Percentiles rank a stretch among this genome's conserved stretches.
Conservation (phyloP, 2,329 filamentous ascomycete genomes). For the Cercospora sp. region DNA sequence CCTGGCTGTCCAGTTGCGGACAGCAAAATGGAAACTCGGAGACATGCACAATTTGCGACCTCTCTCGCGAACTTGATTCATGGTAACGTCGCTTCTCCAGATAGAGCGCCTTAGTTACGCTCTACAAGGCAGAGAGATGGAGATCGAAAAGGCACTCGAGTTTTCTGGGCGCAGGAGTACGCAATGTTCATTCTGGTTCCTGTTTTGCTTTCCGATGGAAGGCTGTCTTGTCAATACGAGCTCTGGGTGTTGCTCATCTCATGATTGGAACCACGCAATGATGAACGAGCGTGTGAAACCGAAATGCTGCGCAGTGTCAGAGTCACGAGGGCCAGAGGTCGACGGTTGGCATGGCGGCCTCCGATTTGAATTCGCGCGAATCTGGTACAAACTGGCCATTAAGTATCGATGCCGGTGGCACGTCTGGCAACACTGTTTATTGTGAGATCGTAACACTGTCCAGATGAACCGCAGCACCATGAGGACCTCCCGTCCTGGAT, state of each 20-base stretch:
- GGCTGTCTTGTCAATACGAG: not conserved
- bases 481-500: not conserved
- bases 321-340: not conserved
- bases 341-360: not conserved
- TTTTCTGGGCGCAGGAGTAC: too few relatives aligned
- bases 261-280: not conserved
- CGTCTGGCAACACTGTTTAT: not conserved
- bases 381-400: not conserved
- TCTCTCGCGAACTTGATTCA: too few relatives aligned
- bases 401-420: not conserved
- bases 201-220: too few relatives aligned
- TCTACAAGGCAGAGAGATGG: too few relatives aligned
- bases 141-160: too few relatives aligned
- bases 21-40: too few relatives aligned
- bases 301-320: not conserved
- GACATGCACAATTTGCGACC: too few relatives aligned
- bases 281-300: not conserved
- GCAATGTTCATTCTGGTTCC: too few relatives aligned
- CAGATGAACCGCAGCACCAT: not conserved
- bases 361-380: not conserved
- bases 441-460: not conserved
- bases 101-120: too few relatives aligned
- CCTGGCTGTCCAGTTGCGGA: not conserved
- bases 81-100: too few relatives aligned
- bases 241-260: not conserved